Evolutionary conservation across 164 flowering plant genomes (phyloP).

Genomic region (Umbilicus rupestris): DNA sequence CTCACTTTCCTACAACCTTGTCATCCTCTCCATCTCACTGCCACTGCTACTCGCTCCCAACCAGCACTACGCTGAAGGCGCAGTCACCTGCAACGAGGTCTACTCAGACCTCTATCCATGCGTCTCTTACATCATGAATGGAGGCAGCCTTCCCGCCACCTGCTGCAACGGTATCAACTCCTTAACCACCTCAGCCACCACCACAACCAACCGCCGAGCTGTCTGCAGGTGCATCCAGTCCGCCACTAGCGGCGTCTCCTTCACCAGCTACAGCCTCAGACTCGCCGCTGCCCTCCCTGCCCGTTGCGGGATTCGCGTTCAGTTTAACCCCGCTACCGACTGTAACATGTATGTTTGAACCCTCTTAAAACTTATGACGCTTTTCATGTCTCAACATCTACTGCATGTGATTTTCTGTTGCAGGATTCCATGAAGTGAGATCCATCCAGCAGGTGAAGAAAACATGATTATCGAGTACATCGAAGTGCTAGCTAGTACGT

Average conservation of each 20-base stretch:
- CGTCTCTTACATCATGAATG: not conserved
- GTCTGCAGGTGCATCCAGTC: slow-evolving; percentile 6
- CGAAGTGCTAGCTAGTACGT: too few species aligned
- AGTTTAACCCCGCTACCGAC: not conserved
- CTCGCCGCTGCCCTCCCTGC: not conserved
- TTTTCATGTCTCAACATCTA: too few species aligned
- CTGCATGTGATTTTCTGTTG: too few species aligned
- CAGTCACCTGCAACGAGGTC: slow-evolving; percentile 1
- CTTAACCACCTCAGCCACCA: not conserved
- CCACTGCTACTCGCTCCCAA: not conserved
- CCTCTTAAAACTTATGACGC: too few species aligned
- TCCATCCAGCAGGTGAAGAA: too few species aligned
- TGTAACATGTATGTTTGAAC: slow-evolving; percentile 2
- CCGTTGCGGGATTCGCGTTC: not conserved
- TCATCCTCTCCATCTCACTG: not conserved
- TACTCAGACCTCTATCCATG: not conserved
- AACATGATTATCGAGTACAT: too few species aligned
- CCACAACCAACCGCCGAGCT: slow-evolving; percentile 1
- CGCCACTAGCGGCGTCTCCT: not conserved
- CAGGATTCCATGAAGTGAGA: too few species aligned
- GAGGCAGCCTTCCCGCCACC: not conserved
- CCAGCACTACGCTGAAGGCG: not conserved
- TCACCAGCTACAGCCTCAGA: slow-evolving; percentile 5
- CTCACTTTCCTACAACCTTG: not conserved
- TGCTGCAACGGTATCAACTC: slow-evolving; percentile 1